Conservation (phyloP, 2,329 filamentous ascomycete species). For the Fusarium verrucosum region DNA sequence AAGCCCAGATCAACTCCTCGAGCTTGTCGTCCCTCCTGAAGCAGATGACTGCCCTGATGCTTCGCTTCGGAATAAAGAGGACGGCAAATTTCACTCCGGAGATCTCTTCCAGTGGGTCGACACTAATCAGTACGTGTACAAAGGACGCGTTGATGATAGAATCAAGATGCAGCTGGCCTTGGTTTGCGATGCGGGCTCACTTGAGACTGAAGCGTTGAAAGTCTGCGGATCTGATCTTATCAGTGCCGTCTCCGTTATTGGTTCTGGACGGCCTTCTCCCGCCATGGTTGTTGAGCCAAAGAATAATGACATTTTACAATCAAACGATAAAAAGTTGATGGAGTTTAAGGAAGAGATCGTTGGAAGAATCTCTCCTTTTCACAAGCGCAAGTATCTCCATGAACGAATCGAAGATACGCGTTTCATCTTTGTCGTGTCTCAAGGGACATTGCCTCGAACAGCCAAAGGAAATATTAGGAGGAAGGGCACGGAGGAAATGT, state of each 20-base stretch:
- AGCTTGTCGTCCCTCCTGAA: not conserved
- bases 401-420: not conserved
- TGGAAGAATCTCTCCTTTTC: not conserved
- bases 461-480: slow-evolving; percentile 8
- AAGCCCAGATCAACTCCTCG: not conserved
- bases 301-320: not conserved
- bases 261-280: slow-evolving; percentile 6
- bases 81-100: slow-evolving; percentile 3
- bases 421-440: not conserved
- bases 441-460: not conserved
- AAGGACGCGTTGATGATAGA: slow-evolving; percentile 7
- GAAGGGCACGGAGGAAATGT: not conserved
- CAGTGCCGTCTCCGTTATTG: not conserved
- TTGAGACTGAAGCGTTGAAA: slow-evolving; percentile 10
- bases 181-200: not conserved
- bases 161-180: slow-evolving; percentile 11
- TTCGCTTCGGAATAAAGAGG: not conserved
- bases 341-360: not conserved
- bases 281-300: not conserved
- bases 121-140: not conserved
- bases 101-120: slow-evolving; percentile 1
- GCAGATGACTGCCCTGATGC: slow-evolving; percentile 5
- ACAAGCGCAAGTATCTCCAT: not conserved
- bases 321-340: fast-evolving
- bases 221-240: slow-evolving; percentile 2